Evolutionary conservation across 2,329 filamentous ascomycete species (phyloP), one percentile per base, ranked within the genome.

Genomic region (Cadophora luteo-olivacea): DNA sequence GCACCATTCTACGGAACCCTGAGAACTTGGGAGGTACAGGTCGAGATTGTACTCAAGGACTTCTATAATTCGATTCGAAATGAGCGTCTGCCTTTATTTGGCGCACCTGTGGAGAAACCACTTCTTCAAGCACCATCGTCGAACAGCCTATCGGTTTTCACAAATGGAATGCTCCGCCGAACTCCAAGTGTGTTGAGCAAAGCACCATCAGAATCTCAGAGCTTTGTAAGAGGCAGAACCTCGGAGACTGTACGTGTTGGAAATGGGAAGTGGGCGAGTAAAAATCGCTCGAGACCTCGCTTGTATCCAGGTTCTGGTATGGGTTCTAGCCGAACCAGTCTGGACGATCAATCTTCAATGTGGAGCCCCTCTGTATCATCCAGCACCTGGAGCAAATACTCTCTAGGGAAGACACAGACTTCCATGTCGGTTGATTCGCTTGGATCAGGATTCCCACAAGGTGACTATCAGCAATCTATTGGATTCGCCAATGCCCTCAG

Each of bases 401-500:
- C 95, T 0, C 85, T 97, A 69, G 93, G 94, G 38, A 93, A 97
- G 77, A 97, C 94, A 0, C 90, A 97, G 70, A 94, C 93, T 0
- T 95, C 94, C 3, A 92, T 96, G 84, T 97, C 94, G 4, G 92
- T 97, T 75, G 93, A 97, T 78, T 97, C 94, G 0, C 90, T 98
- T 74, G 91, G 90, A 24, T 94, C 92, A 1, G 87, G 89, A 41
- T 91, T 91, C 79, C 89, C 89, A 5, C 87, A 90, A 58, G 89
- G 89, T 52, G 94, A 97, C 75, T 97, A 95, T 79, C 94, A 97
- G 80, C 94, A 97, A 80, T 97, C 94, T 0, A 97, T 99, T 77
- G 96, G 96, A 0, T 99, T 99, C 77, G 96, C 96, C 65, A 98
- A 97, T 78, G 96, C 96, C 4, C 85, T 99, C 12, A 97, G 94